These are phyloP conservation scores for Kluyveromyces dobzhanskii DNA, from an alignment of 805 yeast genomes.

Conservation along the genomic window DNA sequence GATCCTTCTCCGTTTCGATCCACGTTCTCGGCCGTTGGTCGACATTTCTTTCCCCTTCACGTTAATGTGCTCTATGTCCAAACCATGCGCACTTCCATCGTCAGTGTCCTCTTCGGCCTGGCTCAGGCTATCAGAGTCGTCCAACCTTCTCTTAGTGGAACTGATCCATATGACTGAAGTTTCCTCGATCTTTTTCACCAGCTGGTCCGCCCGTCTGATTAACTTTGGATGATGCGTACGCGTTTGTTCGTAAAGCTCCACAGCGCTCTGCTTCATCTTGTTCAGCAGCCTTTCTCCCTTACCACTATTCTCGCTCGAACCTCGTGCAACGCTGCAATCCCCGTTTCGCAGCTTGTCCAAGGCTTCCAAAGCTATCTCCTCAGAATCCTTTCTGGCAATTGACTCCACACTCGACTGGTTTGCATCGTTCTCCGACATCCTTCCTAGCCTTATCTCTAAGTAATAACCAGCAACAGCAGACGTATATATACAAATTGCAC, in stretches of 20 bases:
- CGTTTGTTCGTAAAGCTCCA: conserved; percentile 24
- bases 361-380: conserved; percentile 17
- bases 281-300: conserved; percentile 9
- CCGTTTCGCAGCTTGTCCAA: conserved; percentile 27
- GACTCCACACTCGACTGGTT: not conserved
- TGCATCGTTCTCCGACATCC: not conserved
- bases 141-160: conserved; percentile 20
- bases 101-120: conserved; percentile 2
- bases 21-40: conserved; percentile 12
- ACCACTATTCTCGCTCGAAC: conserved; percentile 45
- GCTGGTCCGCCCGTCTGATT: conserved; percentile 4
- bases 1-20: conserved; percentile 30
- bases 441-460: not conserved
- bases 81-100: not conserved
- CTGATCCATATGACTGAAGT: conserved; percentile 5
- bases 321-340: conserved; percentile 32
- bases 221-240: conserved; percentile 23
- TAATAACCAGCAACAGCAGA: too few relatives aligned
- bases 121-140: not conserved
- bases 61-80: conserved; percentile 4
- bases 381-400: conserved; percentile 9
- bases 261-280: conserved; percentile 29
- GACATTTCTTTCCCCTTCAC: conserved; percentile 5
- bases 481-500: too few relatives aligned
- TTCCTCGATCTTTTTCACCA: conserved; percentile 7